Conservation (phyloP, 2,329 filamentous ascomycete species). For the Alternaria dauci region DNA sequence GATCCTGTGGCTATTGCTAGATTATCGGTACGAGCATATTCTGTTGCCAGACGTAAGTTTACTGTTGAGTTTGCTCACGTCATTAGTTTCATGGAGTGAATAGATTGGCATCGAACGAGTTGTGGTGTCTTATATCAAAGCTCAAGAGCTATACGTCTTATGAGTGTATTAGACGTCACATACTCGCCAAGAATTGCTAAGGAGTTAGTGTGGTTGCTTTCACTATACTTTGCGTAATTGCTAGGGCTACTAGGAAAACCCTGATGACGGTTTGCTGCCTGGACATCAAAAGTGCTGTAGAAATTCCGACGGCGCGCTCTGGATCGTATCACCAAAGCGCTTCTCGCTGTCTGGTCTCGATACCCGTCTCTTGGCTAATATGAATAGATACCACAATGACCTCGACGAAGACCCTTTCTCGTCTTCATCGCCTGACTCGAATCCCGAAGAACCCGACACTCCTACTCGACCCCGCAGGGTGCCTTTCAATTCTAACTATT, state of each 20-base stretch:
- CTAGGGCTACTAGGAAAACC: neutral
- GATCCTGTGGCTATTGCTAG: too few species aligned
- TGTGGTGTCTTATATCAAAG: too few species aligned
- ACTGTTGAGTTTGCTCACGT: too few species aligned
- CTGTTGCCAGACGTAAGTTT: too few species aligned
- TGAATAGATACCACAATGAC: neutral
- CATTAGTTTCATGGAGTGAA: too few species aligned
- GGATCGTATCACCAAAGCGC: neutral
- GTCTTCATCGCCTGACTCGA: neutral
- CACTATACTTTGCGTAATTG: neutral
- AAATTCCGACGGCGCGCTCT: neutral
- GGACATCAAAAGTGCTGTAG: neutral
- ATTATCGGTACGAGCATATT: too few species aligned
- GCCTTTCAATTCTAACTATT: neutral
- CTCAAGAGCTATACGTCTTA: too few species aligned
- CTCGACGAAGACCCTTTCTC: neutral
- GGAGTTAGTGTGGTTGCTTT: neutral
- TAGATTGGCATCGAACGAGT: too few species aligned
- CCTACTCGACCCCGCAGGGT: neutral
- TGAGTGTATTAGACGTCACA: too few species aligned
- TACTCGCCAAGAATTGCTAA: too few species aligned
- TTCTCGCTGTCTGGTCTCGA: neutral
- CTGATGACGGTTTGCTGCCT: neutral
- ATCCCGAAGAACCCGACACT: neutral
- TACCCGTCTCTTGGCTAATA: neutral